Conservation (phyloP, 2,329 filamentous ascomycete genomes). For the Aureobasidium lini region DNA sequence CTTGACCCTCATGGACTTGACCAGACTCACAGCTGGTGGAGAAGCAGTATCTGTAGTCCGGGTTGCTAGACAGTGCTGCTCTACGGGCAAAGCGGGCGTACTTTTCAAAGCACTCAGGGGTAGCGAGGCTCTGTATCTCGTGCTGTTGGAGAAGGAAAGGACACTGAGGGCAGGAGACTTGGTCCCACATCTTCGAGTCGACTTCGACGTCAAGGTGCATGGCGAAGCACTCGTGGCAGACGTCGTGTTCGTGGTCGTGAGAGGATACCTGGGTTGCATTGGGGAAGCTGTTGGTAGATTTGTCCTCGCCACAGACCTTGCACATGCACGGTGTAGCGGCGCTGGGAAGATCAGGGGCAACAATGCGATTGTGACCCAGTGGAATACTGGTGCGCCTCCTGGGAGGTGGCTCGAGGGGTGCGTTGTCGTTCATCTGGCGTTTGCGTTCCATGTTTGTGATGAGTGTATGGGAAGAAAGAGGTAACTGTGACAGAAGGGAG, state of each 20-base stretch:
- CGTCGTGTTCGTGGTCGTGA: neutral
- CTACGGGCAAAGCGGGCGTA: neutral
- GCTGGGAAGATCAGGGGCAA: neutral
- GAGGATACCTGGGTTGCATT: neutral
- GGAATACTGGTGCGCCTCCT: no score
- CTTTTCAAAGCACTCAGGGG: neutral
- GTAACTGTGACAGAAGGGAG: no score
- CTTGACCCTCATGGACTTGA: no score
- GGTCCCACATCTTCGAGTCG: neutral
- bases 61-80: neutral
- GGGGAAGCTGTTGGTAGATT: neutral
- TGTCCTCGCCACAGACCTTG: neutral
- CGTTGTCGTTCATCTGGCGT: no score
- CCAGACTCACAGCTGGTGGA: neutral
- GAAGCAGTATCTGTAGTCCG: neutral
- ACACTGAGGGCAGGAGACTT: neutral
- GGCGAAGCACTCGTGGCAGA: neutral
- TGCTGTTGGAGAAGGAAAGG: neutral
- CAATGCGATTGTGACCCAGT: neutral
- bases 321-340: neutral
- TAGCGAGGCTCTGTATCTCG: neutral
- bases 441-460: no score
- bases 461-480: no score
- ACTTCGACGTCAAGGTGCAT: neutral
- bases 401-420: no score